A percentile compares a stretch with the other conserved stretches of the same genome.
These are phyloP conservation scores for Solanum sitiens DNA, from an alignment of 257 asterid species.

Conservation along the genomic window DNA sequence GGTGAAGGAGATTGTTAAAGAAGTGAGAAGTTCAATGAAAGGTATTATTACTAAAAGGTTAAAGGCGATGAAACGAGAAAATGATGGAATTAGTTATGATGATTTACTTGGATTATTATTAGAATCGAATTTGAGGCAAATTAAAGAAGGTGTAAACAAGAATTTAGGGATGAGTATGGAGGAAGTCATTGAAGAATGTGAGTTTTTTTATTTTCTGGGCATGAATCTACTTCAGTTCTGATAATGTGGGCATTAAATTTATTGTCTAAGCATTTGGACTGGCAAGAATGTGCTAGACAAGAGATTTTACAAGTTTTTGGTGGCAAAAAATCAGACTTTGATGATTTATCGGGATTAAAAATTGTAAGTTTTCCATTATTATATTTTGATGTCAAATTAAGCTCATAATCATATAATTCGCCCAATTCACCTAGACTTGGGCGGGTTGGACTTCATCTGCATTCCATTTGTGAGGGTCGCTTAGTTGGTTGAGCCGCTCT, in stretches of 20 bases:
- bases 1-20: constrained; percentile 25
- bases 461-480: not conserved
- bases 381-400: not conserved
- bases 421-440: not conserved
- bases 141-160: not conserved
- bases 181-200: constrained; percentile 14
- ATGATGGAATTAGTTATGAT: not conserved
- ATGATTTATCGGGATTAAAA: constrained; percentile 4
- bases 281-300: constrained; percentile 16
- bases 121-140: constrained; percentile 10
- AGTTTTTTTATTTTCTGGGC: constrained; percentile 9
- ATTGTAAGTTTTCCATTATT: not conserved
- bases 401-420: not conserved
- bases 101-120: constrained; percentile 17
- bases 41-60: constrained; percentile 24
- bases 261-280: constrained; percentile 3
- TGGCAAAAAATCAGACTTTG: not conserved
- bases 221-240: constrained; percentile 10
- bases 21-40: constrained; percentile 22
- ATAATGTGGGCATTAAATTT: constrained; percentile 9
- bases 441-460: not conserved
- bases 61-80: constrained; percentile 27
- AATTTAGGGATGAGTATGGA: constrained; percentile 1
- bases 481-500: not conserved
- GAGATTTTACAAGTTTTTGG: constrained; percentile 5